phyloP scores from a whole-genome alignment of 2,329 filamentous ascomycete genomes.

The Colletotrichum tropicicola region DNA sequence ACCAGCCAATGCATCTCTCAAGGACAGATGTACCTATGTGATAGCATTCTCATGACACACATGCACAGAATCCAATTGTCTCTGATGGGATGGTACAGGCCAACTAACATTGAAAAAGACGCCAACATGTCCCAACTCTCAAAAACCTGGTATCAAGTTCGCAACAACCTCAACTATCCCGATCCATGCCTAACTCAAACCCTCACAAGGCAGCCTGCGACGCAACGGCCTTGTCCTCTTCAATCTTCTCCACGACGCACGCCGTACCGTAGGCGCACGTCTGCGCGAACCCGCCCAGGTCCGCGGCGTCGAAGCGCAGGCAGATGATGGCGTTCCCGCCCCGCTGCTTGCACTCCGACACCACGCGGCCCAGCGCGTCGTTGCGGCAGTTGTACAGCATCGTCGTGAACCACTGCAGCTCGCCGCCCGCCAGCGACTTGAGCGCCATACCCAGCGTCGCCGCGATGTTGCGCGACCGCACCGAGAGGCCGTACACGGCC shows the following conservation, averaged over 20 bases:
- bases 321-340: conserved; percentile 70
- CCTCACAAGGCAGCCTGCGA: conserved; percentile 1
- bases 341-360: conserved; percentile 64
- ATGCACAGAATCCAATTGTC: no score
- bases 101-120: no score
- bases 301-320: conserved; percentile 65
- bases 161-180: background rate
- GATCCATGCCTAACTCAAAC: no score
- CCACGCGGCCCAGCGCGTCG: conserved; percentile 63
- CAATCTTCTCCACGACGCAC: conserved; percentile 64
- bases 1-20: no score
- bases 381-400: conserved; percentile 68
- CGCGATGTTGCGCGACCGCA: conserved; percentile 66
- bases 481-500: conserved; percentile 65
- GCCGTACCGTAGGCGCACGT: conserved; percentile 70
- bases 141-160: background rate
- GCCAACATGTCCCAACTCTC: background rate
- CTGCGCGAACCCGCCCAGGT: conserved; percentile 64
- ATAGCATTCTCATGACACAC: no score
- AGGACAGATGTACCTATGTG: no score
- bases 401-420: conserved; percentile 66
- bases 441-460: conserved; percentile 64
- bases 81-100: no score
- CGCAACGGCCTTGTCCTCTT: conserved; percentile 37
- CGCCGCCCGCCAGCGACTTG: conserved; percentile 66